Base-by-base conservation (phyloP, 371 early-diverging fungal species). In the Syncephalastrum monosporum region DNA sequence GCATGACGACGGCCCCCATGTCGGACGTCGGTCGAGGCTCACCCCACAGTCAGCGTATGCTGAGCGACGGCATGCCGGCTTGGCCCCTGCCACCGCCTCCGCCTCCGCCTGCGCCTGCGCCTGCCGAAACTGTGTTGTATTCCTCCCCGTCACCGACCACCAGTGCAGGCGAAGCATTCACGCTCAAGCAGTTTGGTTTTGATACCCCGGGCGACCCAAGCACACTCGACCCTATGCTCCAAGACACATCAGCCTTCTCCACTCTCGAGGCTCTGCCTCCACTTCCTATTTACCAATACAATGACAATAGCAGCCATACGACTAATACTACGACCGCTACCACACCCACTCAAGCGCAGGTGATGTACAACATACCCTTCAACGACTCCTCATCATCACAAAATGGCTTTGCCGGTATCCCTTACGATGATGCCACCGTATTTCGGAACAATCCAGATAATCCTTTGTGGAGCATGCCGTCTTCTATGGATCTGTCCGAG, bases 401-500 rank as follows among this genome's bases (percentile, higher is more conserved):
- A 29, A 25, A 4, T 13, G 47, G 12, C 1, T 46, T 46, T 46
- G 13, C 25, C 24, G n/a, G 44, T 46, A 43, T 25, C n/a, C 54
- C 7, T 44, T 41, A 41, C 42, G 19, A 23, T 14, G 51, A 51
- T 29, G 51, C 51, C 29, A 57, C 53, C 3, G 25, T 64, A 10
- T 78, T 78, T 42, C 67, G 68, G 19, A 69, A 73, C 29, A 74
- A 72, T 21, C 73, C 79, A 42, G 65, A 71, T 44, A 78, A 78
- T 51, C 75, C 79, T 0, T 75, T 78, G 53, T 70, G 61, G 42
- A 60, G 68, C n/a, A 71, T 78, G 15, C 79, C 79, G 17, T 55
- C 70, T 12, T 75, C 75, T 0, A 71, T 72, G 68, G 79, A 78
- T 47, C 73, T 73, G 75, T 59, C 69, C 3, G 79, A 78, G 48